Conservation (phyloP, 176 grass and related monocot genomes). For the Triticum urartu region DNA sequence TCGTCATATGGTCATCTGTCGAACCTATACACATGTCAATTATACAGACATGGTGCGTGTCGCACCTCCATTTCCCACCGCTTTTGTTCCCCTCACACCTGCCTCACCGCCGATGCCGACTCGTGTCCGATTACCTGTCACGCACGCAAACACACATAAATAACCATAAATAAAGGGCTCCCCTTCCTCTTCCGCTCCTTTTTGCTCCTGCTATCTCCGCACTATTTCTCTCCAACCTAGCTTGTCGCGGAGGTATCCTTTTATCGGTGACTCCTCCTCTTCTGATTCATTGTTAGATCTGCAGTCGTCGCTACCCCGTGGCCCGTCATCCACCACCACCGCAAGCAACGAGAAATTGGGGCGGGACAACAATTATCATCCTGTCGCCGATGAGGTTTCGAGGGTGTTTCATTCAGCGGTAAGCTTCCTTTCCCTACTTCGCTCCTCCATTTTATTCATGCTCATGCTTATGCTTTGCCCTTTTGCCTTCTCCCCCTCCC, state of each 20-base stretch:
- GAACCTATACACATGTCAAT: neutral
- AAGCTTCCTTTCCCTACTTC: neutral
- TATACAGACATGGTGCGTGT: neutral
- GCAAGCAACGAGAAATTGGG: neutral
- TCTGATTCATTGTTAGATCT: neutral
- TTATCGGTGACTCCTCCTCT: neutral
- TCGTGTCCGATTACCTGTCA: neutral
- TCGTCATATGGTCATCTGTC: neutral
- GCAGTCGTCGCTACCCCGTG: neutral
- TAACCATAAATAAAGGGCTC: neutral
- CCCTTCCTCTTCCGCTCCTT: too few species aligned
- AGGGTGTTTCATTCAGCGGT: neutral
- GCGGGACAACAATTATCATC: neutral
- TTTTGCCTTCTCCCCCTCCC: neutral
- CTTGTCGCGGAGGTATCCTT: neutral
- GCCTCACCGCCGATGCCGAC: neutral
- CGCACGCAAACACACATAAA: neutral
- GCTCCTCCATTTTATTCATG: neutral
- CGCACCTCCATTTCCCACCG: neutral
- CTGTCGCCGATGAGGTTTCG: neutral
- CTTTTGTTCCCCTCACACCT: neutral
- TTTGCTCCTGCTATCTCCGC: too few species aligned
- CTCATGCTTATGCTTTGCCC: neutral
- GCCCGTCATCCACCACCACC: neutral
- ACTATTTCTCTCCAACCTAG: neutral